Evolutionary conservation across 148 eudicot species (phyloP), one percentile per base, ranked within the genome.

Genomic region (Cornus kousa): DNA sequence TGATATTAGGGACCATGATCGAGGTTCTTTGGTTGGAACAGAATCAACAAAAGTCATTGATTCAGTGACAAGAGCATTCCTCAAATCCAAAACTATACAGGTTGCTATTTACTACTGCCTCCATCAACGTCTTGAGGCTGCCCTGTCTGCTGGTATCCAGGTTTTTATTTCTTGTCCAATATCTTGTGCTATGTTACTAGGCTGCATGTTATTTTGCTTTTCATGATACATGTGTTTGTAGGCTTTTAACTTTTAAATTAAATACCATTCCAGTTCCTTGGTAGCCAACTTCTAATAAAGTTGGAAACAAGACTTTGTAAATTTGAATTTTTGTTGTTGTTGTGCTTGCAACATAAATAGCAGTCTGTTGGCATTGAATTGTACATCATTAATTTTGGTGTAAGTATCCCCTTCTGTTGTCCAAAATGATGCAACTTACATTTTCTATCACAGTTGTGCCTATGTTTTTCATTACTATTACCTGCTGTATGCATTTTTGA

Each of bases 41-140:
- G 98, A 90, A 67, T 85, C 90, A 79, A 79, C 85, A 79, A 89
- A 87, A 82, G 83, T 90, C 72, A 57, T 88, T 74, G 93, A 92
- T 67, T 73, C 85, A 19, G 81, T 96, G 59, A 87, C 97, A 55
- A 89, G 78, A 79, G 87, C 88, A 74, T 91, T 93, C 74, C 83
- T 93, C 62, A 87, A 82, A 81, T 87, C 92, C 46, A 90, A 93
- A 86, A 86, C 95, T 33, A 79, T 88, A 71, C 97, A 92, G 77
- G 91, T 92, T 80, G 91, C 98, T 71, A 72, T 96, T 80, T 92
- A 86, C 80, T 90, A 88, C 83, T 96, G 94, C 80, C 97, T 96
- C 81, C 98, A 88, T 73, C 98, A 93, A 74, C 92, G 91, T 66
- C 84, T 78, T 67, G 99, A 92, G 87, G 75, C 89, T 65, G 87